Conservation (phyloP, 495 filamentous ascomycete species). For the Podospora australis region DNA sequence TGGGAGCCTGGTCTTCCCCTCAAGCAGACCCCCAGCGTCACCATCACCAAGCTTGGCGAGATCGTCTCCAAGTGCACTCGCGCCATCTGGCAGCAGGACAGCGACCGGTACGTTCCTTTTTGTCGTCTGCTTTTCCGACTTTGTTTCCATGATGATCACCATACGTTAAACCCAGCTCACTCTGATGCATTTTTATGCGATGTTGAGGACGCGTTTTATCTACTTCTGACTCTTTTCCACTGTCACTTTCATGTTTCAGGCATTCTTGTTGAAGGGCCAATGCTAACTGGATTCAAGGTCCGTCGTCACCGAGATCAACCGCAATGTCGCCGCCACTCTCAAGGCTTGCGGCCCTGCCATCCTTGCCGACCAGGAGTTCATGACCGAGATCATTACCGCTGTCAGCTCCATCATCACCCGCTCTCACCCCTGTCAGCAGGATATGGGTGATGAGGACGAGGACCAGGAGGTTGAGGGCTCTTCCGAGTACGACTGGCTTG, state of each 20-base stretch:
- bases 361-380: slow-evolving; percentile 60
- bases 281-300: slow-evolving; percentile 51
- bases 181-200: slow-evolving; percentile 76
- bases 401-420: slow-evolving; percentile 76
- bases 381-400: slow-evolving; percentile 52
- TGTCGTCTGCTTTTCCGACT: slow-evolving; percentile 12
- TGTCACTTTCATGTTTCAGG: slow-evolving; percentile 11
- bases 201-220: slow-evolving; percentile 79
- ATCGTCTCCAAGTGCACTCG: slow-evolving; percentile 81
- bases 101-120: slow-evolving; percentile 68
- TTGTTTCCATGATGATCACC: slow-evolving; percentile 69
- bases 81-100: slow-evolving; percentile 78
- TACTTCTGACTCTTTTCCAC: slow-evolving; percentile 26
- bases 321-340: slow-evolving; percentile 85
- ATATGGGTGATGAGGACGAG: slow-evolving; percentile 73
- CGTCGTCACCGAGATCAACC: slow-evolving; percentile 91
- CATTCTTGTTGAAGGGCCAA: slow-evolving; percentile 1
- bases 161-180: slow-evolving; percentile 99
- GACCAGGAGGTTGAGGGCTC: slow-evolving; percentile 61
- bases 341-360: slow-evolving; percentile 88
- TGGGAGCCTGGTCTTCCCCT: slow-evolving; percentile 87
- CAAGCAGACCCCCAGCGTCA: slow-evolving; percentile 64
- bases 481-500: slow-evolving; percentile 95
- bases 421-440: slow-evolving; percentile 86
- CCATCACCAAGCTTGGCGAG: slow-evolving; percentile 80